Conservation (phyloP, 1,284 basidiomycete genomes). For the Cutaneotrichosporon curvatum region DNA sequence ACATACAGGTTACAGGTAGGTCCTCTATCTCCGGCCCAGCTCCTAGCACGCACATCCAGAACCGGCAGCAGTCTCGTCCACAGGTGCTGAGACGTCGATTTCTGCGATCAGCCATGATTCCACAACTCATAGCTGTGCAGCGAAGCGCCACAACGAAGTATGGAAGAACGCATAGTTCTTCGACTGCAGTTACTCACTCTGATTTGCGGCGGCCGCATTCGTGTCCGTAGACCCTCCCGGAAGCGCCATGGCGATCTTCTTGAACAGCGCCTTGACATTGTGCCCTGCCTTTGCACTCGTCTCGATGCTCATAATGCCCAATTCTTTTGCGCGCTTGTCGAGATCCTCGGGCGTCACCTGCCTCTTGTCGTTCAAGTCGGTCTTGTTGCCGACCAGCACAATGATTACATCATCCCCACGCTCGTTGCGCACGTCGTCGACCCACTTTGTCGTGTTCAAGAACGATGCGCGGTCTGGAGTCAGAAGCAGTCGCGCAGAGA, state of each 20-base stretch:
- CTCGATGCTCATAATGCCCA: slow-evolving; percentile 98
- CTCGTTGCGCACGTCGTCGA: slow-evolving; percentile 97
- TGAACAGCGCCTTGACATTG: slow-evolving; percentile 96
- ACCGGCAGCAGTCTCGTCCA: slow-evolving; percentile 38
- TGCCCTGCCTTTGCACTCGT: slow-evolving; percentile 98
- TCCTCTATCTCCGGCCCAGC: too few relatives aligned
- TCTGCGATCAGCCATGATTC: slow-evolving; percentile 24
- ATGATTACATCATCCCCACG: slow-evolving; percentile 98
- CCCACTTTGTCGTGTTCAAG: slow-evolving; percentile 97
- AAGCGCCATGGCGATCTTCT: slow-evolving; percentile 97
- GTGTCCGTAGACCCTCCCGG: slow-evolving; percentile 83
- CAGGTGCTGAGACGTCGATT: slow-evolving; percentile 43
- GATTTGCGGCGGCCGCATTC: slow-evolving; percentile 55
- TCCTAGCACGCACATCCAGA: slow-evolving; percentile 42
- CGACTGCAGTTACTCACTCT: slow-evolving; percentile 38
- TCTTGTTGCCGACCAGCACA: slow-evolving; percentile 98
- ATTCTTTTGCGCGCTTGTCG: slow-evolving; percentile 82
- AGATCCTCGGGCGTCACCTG: slow-evolving; percentile 99
- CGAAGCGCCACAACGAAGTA: background rate
- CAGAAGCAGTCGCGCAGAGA: background rate
- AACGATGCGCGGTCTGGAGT: slow-evolving; percentile 87
- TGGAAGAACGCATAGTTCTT: background rate
- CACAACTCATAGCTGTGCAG: background rate
- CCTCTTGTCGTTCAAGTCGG: slow-evolving; percentile 59
- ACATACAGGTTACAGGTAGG: too few relatives aligned